Evolutionary conservation across 805 yeast species (phyloP).

Genomic region (Teunomyces aglyptinius): DNA sequence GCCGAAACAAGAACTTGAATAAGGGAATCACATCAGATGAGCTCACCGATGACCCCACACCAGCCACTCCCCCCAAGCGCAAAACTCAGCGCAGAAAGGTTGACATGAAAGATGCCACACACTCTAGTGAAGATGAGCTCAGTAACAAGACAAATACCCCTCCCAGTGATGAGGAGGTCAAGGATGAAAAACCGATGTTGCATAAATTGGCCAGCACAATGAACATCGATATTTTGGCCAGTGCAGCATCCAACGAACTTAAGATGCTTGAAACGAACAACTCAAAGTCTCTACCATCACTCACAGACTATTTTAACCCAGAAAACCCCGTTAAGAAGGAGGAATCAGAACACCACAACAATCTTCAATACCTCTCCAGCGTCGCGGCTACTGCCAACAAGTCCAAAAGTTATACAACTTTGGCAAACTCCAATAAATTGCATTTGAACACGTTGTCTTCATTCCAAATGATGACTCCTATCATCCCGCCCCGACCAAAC

Average conservation of each 20-base stretch:
- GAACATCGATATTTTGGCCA: constrained; percentile 52
- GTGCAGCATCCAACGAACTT: constrained; percentile 56
- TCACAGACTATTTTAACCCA: constrained; percentile 44
- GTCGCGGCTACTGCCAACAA: constrained; percentile 25
- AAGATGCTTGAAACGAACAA: constrained; percentile 37
- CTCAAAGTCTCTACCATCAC: constrained; percentile 53
- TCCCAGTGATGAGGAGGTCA: constrained; percentile 4
- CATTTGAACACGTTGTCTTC: constrained; percentile 41
- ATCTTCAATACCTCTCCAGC: constrained; percentile 37
- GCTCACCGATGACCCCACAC: background rate
- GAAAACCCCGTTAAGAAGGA: constrained; percentile 2
- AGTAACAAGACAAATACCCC: constrained; percentile 4
- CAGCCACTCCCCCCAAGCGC: constrained; percentile 1
- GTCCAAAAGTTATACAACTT: constrained; percentile 14
- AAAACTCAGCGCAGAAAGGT: background rate
- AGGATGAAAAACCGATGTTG: background rate
- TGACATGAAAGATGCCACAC: background rate
- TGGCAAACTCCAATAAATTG: constrained; percentile 9
- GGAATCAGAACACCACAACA: constrained; percentile 18
- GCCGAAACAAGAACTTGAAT: constrained; percentile 36
- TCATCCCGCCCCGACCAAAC: constrained; percentile 15
- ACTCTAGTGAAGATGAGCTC: constrained; percentile 3
- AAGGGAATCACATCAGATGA: constrained; percentile 8
- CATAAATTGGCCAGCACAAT: constrained; percentile 15
- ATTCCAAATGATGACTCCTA: constrained; percentile 42